Evolutionary conservation across 345 rosid genomes (phyloP).

Genomic region (Populus davidiana): DNA sequence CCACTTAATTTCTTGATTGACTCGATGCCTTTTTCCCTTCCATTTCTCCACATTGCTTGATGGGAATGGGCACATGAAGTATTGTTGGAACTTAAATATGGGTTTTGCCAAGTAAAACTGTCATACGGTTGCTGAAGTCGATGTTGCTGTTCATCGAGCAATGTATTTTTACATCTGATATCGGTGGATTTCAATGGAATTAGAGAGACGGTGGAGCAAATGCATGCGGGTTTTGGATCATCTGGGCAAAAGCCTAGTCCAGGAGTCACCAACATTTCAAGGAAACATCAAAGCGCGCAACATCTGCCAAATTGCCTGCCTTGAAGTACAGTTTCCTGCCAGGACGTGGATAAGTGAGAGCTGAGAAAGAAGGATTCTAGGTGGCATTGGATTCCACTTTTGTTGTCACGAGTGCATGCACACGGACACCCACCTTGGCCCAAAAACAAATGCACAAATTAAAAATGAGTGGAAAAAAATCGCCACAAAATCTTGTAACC

Average conservation of each 20-base stretch:
- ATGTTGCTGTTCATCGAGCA: not conserved
- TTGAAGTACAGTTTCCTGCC: not conserved
- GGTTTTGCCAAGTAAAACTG: not conserved
- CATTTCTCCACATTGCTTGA: not conserved
- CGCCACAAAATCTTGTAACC: not conserved
- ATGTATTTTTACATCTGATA: not conserved
- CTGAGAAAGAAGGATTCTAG: not conserved
- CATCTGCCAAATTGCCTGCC: not conserved
- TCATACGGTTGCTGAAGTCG: not conserved
- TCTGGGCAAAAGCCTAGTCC: not conserved
- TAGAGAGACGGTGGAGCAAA: not conserved
- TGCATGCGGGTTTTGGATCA: not conserved
- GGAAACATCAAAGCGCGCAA: not conserved
- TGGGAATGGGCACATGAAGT: not conserved
- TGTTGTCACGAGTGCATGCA: conserved; percentile 16
- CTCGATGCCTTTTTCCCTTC: not conserved
- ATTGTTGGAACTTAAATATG: not conserved
- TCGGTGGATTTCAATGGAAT: not conserved
- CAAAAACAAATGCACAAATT: not conserved
- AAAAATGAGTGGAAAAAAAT: not conserved
- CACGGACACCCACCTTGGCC: conserved; percentile 13
- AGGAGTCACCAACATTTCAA: not conserved
- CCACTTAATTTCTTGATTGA: not conserved
- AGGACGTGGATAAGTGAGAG: not conserved
- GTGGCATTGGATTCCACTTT: conserved; percentile 8